Conservation (phyloP, 352 stramenopile genomes). For the Globisporangium paddicum region DNA sequence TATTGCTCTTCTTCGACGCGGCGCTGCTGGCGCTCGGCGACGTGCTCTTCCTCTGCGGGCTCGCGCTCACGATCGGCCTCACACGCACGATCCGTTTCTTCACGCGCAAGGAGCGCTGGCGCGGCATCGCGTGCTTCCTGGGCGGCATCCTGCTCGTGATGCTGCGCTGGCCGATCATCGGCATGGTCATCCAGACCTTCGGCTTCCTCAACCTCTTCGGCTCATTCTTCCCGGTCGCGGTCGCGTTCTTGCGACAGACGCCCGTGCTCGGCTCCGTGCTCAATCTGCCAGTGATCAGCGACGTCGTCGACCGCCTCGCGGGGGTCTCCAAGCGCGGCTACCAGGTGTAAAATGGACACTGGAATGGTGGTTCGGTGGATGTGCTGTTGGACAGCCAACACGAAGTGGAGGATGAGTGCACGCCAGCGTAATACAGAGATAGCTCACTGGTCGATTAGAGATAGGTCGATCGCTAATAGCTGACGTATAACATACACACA, state of each 20-base stretch:
- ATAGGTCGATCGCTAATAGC: not conserved
- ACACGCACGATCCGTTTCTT: slow-evolving; percentile 94
- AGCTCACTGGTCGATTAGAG: not conserved
- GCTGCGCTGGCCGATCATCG: slow-evolving; percentile 89
- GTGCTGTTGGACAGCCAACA: too few relatives aligned
- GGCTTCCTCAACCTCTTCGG: slow-evolving; percentile 95
- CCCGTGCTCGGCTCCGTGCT: slow-evolving; percentile 89
- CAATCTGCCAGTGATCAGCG: slow-evolving; percentile 75
- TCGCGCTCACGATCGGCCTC: slow-evolving; percentile 93
- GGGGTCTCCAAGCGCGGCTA: slow-evolving; percentile 84
- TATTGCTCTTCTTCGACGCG: slow-evolving; percentile 94
- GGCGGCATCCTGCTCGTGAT: slow-evolving; percentile 92
- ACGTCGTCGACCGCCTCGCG: slow-evolving; percentile 80
- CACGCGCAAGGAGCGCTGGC: slow-evolving; percentile 89
- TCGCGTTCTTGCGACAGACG: slow-evolving; percentile 90
- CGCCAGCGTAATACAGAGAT: not conserved
- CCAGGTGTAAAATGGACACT: slow-evolving; percentile 62
- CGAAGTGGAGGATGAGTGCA: not conserved
- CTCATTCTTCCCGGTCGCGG: slow-evolving; percentile 94
- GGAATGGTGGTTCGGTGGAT: too few relatives aligned
- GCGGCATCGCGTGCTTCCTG: slow-evolving; percentile 93
- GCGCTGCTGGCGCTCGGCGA: slow-evolving; percentile 92
- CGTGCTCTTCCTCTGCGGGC: slow-evolving; percentile 91
- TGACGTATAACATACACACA: slow-evolving; percentile 1
- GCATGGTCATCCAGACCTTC: slow-evolving; percentile 93